A percentile compares a stretch with the other conserved stretches of the same genome.
phyloP scores from a whole-genome alignment of 2,329 filamentous ascomycete species.

The Fusarium camptoceras region DNA sequence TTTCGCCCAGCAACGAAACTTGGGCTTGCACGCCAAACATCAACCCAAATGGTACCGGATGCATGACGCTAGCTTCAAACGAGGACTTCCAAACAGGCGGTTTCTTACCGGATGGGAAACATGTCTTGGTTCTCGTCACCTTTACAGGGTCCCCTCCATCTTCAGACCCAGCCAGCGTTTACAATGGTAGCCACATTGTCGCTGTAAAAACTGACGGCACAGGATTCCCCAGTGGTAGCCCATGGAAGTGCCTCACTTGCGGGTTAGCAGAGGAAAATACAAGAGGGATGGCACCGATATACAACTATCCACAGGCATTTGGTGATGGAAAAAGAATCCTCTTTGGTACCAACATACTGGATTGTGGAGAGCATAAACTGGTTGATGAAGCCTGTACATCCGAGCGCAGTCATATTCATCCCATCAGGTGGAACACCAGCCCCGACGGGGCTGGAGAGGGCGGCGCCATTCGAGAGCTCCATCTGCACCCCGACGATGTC shows the following conservation, averaged over 20 bases:
- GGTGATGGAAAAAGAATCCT: conserved; percentile 53
- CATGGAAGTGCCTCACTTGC: conserved; percentile 61
- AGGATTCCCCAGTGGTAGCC: conserved; percentile 56
- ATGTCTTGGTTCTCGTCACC: conserved; percentile 54
- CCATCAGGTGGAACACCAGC: conserved; percentile 27
- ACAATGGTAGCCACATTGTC: conserved; percentile 56
- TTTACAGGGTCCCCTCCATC: conserved; percentile 57
- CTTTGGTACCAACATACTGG: conserved; percentile 50
- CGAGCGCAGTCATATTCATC: background rate
- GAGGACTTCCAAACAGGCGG: conserved; percentile 3
- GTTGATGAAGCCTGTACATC: conserved; percentile 34
- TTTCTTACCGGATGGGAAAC: conserved; percentile 58
- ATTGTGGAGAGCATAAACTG: conserved; percentile 52
- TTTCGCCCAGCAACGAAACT: background rate
- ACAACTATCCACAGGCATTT: conserved; percentile 59
- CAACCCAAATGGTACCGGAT: conserved; percentile 17
- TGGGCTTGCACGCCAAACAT: background rate
- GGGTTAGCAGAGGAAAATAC: conserved; percentile 52
- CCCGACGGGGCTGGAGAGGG: conserved; percentile 47
- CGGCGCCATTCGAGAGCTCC: conserved; percentile 56
- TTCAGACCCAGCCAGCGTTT: conserved; percentile 55
- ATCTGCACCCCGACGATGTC: conserved; percentile 58
- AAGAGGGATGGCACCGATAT: conserved; percentile 23
- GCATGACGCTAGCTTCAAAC: background rate
- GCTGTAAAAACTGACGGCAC: conserved; percentile 56